Conservation (phyloP, 139 green algal genomes). For the Tetraselmis chui region DNA sequence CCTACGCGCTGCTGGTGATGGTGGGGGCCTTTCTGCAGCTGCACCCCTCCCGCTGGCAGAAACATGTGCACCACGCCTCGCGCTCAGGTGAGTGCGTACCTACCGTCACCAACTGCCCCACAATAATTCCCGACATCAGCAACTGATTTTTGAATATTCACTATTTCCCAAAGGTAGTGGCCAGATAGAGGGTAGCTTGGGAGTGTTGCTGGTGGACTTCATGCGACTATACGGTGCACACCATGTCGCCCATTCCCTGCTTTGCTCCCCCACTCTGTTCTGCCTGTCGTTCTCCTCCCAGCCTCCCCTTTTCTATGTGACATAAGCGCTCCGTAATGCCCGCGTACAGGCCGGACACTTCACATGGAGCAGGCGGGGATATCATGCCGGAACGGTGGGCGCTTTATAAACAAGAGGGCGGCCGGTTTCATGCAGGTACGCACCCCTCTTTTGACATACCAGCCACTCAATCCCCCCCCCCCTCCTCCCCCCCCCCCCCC, state of each 20-base stretch:
- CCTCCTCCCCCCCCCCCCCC: too few species aligned
- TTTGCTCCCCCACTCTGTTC: neutral
- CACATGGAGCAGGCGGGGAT: slow-evolving; percentile 15
- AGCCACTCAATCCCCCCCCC: too few species aligned
- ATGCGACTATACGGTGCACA: slow-evolving; percentile 63
- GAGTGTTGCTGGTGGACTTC: slow-evolving; percentile 89
- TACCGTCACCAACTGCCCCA: neutral
- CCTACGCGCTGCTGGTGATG: slow-evolving; percentile 89
- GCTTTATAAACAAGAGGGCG: slow-evolving; percentile 40
- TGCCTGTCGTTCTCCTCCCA: neutral
- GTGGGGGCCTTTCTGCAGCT: slow-evolving; percentile 77
- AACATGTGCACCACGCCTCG: neutral
- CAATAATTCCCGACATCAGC: neutral
- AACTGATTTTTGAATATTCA: neutral
- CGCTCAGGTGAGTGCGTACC: neutral
- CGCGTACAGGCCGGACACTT: neutral
- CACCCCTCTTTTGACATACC: too few species aligned
- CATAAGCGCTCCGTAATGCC: too few species aligned
- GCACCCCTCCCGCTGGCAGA: slow-evolving; percentile 41
- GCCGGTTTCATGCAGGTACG: neutral
- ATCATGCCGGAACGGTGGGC: slow-evolving; percentile 28
- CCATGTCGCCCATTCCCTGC: neutral
- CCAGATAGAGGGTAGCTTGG: slow-evolving; percentile 65
- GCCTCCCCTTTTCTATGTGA: too few species aligned
- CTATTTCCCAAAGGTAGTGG: too few species aligned